A percentile compares a stretch with the other conserved stretches of the same genome.
Evolutionary conservation across 768 basidiomycete species (phyloP).

Genomic region (Suillus discolor): DNA sequence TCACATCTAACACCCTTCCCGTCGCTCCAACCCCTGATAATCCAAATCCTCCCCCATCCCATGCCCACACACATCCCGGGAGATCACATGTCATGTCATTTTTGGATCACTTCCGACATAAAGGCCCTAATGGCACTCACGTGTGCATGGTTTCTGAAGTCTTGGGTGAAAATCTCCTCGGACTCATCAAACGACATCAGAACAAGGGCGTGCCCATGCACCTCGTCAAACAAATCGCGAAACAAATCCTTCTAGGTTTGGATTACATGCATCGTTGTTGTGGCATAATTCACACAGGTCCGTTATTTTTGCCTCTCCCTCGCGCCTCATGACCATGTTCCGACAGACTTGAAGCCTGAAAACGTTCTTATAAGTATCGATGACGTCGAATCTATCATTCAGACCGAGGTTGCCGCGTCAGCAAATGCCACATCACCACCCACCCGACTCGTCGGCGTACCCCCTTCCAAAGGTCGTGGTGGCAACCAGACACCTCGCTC

Average conservation of each 20-base stretch:
- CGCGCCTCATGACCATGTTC: conserved; percentile 14
- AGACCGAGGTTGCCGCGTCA: conserved; percentile 67
- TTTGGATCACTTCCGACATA: conserved; percentile 96
- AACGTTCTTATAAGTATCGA: conserved; percentile 98
- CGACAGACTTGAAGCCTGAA: conserved; percentile 90
- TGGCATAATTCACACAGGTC: conserved; percentile 93
- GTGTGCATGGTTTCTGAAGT: conserved; percentile 99
- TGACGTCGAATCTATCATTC: conserved; percentile 92
- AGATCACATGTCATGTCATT: conserved; percentile 95
- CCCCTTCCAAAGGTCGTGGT: conserved; percentile 88
- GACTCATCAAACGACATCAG: conserved; percentile 97
- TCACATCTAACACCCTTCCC: conserved; percentile 74
- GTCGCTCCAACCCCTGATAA: conserved; percentile 47
- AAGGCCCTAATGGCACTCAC: conserved; percentile 94
- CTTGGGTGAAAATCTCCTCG: conserved; percentile 93
- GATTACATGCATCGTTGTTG: conserved; percentile 99
- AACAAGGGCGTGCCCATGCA: conserved; percentile 96
- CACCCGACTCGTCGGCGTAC: conserved; percentile 87
- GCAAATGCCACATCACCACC: conserved; percentile 35
- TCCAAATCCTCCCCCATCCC: conserved; percentile 51
- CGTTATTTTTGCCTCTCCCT: conserved; percentile 20
- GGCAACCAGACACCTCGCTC: conserved; percentile 94
- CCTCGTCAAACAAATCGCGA: conserved; percentile 93
- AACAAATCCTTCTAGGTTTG: conserved; percentile 91
- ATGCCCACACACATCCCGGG: conserved; percentile 79